Conservation (phyloP, 2,329 filamentous ascomycete genomes). For the Phialophora chinensis region DNA sequence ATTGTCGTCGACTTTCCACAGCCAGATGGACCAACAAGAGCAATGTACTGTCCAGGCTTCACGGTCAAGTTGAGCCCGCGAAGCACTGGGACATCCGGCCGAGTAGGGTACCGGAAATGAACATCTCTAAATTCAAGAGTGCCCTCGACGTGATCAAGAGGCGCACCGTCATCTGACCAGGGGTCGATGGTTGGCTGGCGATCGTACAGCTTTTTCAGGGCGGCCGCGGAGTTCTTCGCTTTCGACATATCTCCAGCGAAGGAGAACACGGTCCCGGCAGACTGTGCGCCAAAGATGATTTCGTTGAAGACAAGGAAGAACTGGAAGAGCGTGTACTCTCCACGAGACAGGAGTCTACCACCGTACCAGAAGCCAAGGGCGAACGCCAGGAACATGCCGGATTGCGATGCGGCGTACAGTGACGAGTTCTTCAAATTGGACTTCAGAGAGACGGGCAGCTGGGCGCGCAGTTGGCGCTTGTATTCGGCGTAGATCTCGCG, state of each 20-base stretch:
- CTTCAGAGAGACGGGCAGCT: constrained; percentile 70
- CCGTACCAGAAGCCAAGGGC: constrained; percentile 95
- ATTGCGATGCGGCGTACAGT: constrained; percentile 85
- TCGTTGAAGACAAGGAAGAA: constrained; percentile 92
- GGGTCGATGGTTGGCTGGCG: constrained; percentile 80
- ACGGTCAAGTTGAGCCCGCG: constrained; percentile 72
- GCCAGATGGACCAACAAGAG: constrained; percentile 86
- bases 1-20: constrained; percentile 96
- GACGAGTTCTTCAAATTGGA: constrained; percentile 77
- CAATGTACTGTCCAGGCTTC: constrained; percentile 59
- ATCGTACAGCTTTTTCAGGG: constrained; percentile 84
- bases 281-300: constrained; percentile 90
- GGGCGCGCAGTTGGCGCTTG: constrained; percentile 67
- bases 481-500: constrained; percentile 77
- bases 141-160: constrained; percentile 70
- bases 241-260: constrained; percentile 94
- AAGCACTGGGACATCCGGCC: constrained; percentile 89
- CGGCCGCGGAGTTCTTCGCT: constrained; percentile 79
- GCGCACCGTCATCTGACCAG: constrained; percentile 74
- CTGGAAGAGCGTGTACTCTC: constrained; percentile 78
- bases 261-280: constrained; percentile 85
- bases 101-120: constrained; percentile 91
- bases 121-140: constrained; percentile 88
- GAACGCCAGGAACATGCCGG: constrained; percentile 79
- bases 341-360: constrained; percentile 72